These are phyloP conservation scores for Mycena pura DNA, from an alignment of 768 basidiomycete species.

Conservation along the genomic window DNA sequence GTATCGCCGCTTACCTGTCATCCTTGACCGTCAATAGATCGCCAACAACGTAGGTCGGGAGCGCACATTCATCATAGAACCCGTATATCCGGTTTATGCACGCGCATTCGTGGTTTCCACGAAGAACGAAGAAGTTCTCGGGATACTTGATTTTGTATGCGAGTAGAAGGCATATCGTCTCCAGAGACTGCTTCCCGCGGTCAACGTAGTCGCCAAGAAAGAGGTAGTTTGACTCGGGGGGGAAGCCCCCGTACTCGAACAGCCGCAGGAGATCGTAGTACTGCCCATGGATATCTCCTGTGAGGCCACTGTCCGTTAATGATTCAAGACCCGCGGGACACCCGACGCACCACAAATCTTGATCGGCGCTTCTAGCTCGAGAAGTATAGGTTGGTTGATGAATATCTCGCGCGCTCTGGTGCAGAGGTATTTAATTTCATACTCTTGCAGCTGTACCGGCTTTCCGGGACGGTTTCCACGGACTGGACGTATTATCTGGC, in stretches of 20 bases:
- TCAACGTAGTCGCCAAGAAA: slow-evolving; percentile 99
- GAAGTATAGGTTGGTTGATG: slow-evolving; percentile 97
- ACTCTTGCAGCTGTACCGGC: slow-evolving; percentile 96
- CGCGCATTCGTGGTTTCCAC: slow-evolving; percentile 99
- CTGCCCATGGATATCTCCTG: slow-evolving; percentile 98
- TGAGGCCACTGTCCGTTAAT: neutral
- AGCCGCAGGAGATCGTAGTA: slow-evolving; percentile 98
- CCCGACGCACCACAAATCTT: slow-evolving; percentile 90
- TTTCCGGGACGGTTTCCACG: slow-evolving; percentile 99
- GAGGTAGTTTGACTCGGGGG: slow-evolving; percentile 99
- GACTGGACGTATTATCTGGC: slow-evolving; percentile 55
- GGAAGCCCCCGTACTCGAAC: slow-evolving; percentile 99
- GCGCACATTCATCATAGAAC: slow-evolving; percentile 99
- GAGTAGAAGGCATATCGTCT: slow-evolving; percentile 97
- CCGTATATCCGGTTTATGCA: slow-evolving; percentile 99
- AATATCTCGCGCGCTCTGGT: slow-evolving; percentile 99
- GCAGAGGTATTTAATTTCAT: slow-evolving; percentile 99
- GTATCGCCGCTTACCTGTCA: slow-evolving; percentile 96
- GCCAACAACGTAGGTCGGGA: slow-evolving; percentile 4
- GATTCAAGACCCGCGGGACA: neutral
- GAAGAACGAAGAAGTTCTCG: slow-evolving; percentile 99
- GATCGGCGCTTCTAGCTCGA: slow-evolving; percentile 98
- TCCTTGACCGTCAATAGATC: slow-evolving; percentile 2
- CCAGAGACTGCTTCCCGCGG: slow-evolving; percentile 97
- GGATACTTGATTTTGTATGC: slow-evolving; percentile 99